Evolutionary conservation across 2,329 filamentous ascomycete genomes (phyloP), one percentile per base, ranked within the genome.

Genomic region (Nemania abortiva): DNA sequence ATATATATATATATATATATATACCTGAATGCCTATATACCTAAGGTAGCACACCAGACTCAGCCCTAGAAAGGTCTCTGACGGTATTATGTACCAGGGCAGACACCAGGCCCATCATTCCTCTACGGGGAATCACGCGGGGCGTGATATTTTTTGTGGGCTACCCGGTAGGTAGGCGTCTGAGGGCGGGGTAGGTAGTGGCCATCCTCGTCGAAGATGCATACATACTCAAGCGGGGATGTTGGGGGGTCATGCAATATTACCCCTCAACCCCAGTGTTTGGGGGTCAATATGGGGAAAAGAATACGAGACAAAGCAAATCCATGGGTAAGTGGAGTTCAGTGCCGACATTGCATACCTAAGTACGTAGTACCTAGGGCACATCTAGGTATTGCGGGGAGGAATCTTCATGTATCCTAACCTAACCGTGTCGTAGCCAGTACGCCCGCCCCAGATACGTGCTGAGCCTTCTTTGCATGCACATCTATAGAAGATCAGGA

Each of bases 221-320:
- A 13, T 15, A 39, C 27, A n/a, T 62, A n/a, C n/a, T n/a, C n/a
- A 49, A 27, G 15, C 39, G 13, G 29, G 50, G 50, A 6, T 9
- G 20, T 20, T 68, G 59, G 65, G 65, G 65, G 60, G 60, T 68
- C 65, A 66, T 24, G 39, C 11, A 42, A 6, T 42, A 42, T 6
- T 54, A 37, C 56, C 54, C 52, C 58, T 66, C 64, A 39, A 50
- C 45, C 52, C 22, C 31, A 45, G 37, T 37, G 6, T n/a, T 56
- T 66, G 58, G 64, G 64, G 64, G 52, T 49, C 56, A 20, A 11
- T 42, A 56, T 49, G 50, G 56, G 37, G 58, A 9, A 52, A 20
- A 52, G 24, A 22, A 52, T 11, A 42, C 39, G 39, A 42, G 37
- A 42, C 37, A 11, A 42, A 3, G 39, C 39, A 42, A 11, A 42